Percentiles rank a stretch among this genome's conserved stretches.
phyloP scores from a whole-genome alignment of 352 stramenopile genomes.

The Pythium pyrilobum region DNA sequence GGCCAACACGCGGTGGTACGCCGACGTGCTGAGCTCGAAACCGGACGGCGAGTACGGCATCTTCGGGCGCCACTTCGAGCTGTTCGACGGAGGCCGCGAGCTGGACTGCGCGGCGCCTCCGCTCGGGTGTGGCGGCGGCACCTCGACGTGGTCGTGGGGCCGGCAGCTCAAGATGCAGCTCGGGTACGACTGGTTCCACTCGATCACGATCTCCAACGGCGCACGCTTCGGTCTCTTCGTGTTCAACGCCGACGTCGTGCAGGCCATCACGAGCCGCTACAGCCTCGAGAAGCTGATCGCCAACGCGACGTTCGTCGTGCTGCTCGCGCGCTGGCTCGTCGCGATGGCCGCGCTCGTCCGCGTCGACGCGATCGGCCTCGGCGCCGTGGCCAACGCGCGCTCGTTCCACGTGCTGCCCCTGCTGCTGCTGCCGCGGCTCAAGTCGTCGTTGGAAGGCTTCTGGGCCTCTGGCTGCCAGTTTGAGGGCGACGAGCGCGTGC shows the following conservation, averaged over 20 bases:
- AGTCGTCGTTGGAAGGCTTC: slow-evolving; percentile 34
- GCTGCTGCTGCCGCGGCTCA: slow-evolving; percentile 34
- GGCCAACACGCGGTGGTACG: slow-evolving; percentile 12
- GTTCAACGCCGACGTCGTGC: slow-evolving; percentile 6
- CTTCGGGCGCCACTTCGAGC: slow-evolving; percentile 13
- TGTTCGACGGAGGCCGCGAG: not conserved
- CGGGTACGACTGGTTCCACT: not conserved
- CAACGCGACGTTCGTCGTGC: slow-evolving; percentile 29
- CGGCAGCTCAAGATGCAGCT: not conserved
- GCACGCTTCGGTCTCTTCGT: slow-evolving; percentile 35
- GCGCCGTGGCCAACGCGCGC: slow-evolving; percentile 27
- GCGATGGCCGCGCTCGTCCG: slow-evolving; percentile 32
- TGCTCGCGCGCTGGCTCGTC: slow-evolving; percentile 39
- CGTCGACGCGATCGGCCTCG: slow-evolving; percentile 23
- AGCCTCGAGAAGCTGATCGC: slow-evolving; percentile 39
- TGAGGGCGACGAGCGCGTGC: slow-evolving; percentile 34
- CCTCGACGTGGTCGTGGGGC: slow-evolving; percentile 14
- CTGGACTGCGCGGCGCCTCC: not conserved
- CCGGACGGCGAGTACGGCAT: not conserved
- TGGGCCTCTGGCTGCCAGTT: slow-evolving; percentile 38
- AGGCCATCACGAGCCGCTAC: slow-evolving; percentile 26
- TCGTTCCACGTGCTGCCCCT: slow-evolving; percentile 43
- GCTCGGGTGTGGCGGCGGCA: not conserved
- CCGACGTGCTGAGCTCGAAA: slow-evolving; percentile 13
- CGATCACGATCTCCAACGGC: slow-evolving; percentile 9